A percentile compares a stretch with the other conserved stretches of the same genome.
phyloP scores from a whole-genome alignment of 805 yeast genomes.

The Clavispora vitiphila region DNA sequence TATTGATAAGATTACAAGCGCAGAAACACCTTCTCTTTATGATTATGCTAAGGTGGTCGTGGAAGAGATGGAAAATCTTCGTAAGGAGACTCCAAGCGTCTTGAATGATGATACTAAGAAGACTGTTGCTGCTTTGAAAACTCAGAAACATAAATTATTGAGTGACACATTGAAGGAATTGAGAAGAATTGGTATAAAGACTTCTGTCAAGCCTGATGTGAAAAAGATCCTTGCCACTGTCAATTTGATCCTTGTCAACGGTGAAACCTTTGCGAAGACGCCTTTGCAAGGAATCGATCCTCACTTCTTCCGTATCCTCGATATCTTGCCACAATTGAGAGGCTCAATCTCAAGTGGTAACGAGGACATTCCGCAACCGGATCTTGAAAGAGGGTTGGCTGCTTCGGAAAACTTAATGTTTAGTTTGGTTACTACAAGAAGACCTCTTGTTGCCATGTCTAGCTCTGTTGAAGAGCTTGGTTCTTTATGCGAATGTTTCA shows the following conservation, averaged over 20 bases:
- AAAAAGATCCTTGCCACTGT: constrained; percentile 57
- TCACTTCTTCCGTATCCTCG: constrained; percentile 66
- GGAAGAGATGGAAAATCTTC: constrained; percentile 55
- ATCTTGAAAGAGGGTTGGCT: constrained; percentile 72
- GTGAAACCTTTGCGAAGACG: constrained; percentile 39
- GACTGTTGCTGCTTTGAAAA: constrained; percentile 56
- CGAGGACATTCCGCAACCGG: constrained; percentile 71
- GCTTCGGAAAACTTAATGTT: constrained; percentile 67
- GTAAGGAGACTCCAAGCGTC: constrained; percentile 71
- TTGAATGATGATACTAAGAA: constrained; percentile 73
- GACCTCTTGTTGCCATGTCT: constrained; percentile 38
- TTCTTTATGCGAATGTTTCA: constrained; percentile 11
- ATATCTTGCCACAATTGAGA: constrained; percentile 74
- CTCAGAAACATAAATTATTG: constrained; percentile 74
- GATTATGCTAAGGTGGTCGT: constrained; percentile 52
- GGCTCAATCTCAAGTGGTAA: constrained; percentile 55
- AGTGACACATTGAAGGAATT: constrained; percentile 75
- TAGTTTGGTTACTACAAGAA: constrained; percentile 49
- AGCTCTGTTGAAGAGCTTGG: constrained; percentile 14
- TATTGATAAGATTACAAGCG: constrained; percentile 26
- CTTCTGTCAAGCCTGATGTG: constrained; percentile 62
- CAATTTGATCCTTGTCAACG: constrained; percentile 54
- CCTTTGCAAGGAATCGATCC: constrained; percentile 39
- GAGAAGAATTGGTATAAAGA: constrained; percentile 69
- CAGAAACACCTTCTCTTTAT: constrained; percentile 44